Conservation (phyloP, 2,329 filamentous ascomycete species). For the Hypoxylon sp. region DNA sequence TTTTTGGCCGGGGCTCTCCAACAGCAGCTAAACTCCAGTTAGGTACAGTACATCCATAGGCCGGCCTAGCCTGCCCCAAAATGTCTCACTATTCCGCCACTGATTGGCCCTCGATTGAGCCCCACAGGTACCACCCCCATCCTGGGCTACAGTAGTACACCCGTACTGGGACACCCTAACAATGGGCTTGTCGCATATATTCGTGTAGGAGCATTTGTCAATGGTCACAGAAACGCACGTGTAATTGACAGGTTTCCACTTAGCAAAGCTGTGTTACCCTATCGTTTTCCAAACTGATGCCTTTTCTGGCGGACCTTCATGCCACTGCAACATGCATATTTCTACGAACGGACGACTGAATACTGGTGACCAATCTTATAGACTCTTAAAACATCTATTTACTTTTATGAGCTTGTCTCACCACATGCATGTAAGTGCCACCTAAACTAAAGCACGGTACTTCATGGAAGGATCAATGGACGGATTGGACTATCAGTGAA, state of each 20-base stretch:
- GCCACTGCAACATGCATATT: slow-evolving; percentile 12
- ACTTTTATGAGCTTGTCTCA: not conserved
- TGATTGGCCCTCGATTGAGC: slow-evolving; percentile 43
- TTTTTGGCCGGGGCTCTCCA: slow-evolving; percentile 16
- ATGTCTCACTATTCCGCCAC: slow-evolving; percentile 26
- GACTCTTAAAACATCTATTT: not conserved
- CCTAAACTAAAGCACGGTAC: slow-evolving; percentile 10
- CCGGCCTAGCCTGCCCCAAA: slow-evolving; percentile 37
- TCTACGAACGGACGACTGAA: not conserved
- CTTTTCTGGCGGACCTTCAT: slow-evolving; percentile 21
- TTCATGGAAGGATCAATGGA: slow-evolving; percentile 2
- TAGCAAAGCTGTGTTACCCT: slow-evolving; percentile 38
- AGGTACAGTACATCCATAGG: slow-evolving; percentile 2
- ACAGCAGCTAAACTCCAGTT: slow-evolving; percentile 11
- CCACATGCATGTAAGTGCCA: too few relatives aligned
- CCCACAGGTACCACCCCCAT: slow-evolving; percentile 26
- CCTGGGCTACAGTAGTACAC: slow-evolving; percentile 4
- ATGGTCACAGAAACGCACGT: slow-evolving; percentile 6
- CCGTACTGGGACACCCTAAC: slow-evolving; percentile 4
- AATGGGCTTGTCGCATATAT: slow-evolving; percentile 23
- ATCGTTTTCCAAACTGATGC: slow-evolving; percentile 29
- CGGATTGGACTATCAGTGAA: slow-evolving; percentile 1
- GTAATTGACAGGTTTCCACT: slow-evolving; percentile 33
- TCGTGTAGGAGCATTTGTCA: slow-evolving; percentile 28
- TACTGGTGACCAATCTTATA: too few relatives aligned